Percentiles rank a stretch among this genome's conserved stretches.
Conservation (phyloP, 306 rosid genomes). For the Carpinus viminea region DNA sequence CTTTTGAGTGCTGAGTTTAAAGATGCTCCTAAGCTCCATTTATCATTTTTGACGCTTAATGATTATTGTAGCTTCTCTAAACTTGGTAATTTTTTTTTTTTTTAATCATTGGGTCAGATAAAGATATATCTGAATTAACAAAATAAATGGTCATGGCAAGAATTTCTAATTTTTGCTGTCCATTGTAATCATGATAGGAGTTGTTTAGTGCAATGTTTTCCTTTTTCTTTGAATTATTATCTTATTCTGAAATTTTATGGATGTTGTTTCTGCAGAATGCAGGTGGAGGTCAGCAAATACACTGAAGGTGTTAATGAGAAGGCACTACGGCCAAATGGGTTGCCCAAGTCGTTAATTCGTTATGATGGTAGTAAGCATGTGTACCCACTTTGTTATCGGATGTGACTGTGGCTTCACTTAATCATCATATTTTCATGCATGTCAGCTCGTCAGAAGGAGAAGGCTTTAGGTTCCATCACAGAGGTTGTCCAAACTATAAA, state of each 20-base stretch:
- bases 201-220: not conserved
- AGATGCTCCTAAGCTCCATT: not conserved
- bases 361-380: constrained; percentile 72
- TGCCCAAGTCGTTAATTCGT: constrained; percentile 81
- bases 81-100: not conserved
- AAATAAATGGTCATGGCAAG: not conserved
- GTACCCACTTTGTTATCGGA: constrained; percentile 1
- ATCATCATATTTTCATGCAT: constrained; percentile 39
- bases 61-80: not conserved
- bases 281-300: constrained; percentile 94
- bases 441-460: constrained; percentile 86
- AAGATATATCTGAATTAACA: not conserved
- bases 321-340: constrained; percentile 71
- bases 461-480: constrained; percentile 68
- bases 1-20: not conserved
- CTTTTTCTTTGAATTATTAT: not conserved
- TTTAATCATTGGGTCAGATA: not conserved
- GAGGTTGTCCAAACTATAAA: constrained; percentile 89
- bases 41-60: not conserved
- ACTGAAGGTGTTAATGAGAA: constrained; percentile 84
- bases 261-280: constrained; percentile 72
- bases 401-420: constrained; percentile 21
- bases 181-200: not conserved
- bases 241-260: constrained; percentile 1
- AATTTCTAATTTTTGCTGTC: too few species aligned